Percentiles rank a stretch among this genome's conserved stretches.
These are phyloP conservation scores for Ceriops zippeliana DNA, from an alignment of 345 rosid genomes.

Conservation along the genomic window DNA sequence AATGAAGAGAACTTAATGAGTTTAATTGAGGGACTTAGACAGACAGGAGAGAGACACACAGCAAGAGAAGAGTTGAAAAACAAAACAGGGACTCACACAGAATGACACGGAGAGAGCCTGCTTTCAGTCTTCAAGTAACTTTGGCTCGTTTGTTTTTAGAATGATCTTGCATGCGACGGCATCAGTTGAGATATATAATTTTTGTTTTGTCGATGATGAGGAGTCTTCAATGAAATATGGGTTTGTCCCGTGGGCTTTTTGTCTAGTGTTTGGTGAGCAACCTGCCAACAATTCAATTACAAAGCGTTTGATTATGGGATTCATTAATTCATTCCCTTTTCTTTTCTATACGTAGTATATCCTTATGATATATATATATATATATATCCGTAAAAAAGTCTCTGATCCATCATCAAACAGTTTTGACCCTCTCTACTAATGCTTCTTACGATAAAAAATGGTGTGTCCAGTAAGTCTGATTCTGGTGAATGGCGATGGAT, in stretches of 20 bases:
- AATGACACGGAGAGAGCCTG: conserved; percentile 2
- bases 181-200: neutral
- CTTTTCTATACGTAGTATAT: neutral
- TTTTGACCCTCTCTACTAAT: conserved; percentile 27
- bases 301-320: neutral
- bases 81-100: neutral
- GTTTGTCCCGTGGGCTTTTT: conserved; percentile 40
- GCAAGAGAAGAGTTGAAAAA: neutral
- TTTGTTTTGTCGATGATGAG: neutral
- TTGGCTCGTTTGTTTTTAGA: neutral
- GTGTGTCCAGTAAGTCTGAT: conserved; percentile 9
- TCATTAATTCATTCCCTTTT: neutral
- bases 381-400: no score
- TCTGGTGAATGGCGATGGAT: no score
- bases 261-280: conserved; percentile 74
- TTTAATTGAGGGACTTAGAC: conserved; percentile 60
- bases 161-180: neutral
- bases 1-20: conserved; percentile 58
- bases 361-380: no score
- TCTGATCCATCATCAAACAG: neutral
- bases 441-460: conserved; percentile 10
- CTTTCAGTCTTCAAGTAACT: neutral
- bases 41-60: conserved; percentile 4
- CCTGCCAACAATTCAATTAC: conserved; percentile 36
- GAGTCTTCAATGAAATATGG: conserved; percentile 43